Base-by-base conservation (phyloP, 306 rosid genomes). In the Corylus americana region DNA sequence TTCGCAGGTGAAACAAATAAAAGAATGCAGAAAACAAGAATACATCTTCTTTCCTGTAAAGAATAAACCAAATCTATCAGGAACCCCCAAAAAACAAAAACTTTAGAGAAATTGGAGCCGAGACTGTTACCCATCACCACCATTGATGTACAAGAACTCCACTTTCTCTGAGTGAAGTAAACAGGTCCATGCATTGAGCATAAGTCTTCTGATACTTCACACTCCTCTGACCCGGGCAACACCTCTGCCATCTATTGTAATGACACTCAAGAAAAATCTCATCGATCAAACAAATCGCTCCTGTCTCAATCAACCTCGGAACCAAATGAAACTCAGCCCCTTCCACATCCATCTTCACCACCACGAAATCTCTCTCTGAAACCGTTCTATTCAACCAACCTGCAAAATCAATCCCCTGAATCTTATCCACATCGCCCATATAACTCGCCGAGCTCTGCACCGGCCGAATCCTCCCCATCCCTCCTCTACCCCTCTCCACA, bases 61-160 rank as follows among this genome's bases (percentile, higher is more conserved):
- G 78, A 37, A 22, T 50, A 77, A 77, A 49, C n/a, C 70, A 63
- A 45, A 75, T 70, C 82, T 80, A 70, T 54, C 45, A 42, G 45
- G 45, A 42, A 55, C 78, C n/a, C 64, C 79, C 72, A 82, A 70
- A 77, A 58, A 62, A 29, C 49, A 3, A 22, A 78, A 14, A 55
- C 6, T 49, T 64, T 8, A 31, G 73, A 71, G 54, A 8, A 70
- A 77, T 22, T 49, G 48, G 17, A 25, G 31, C 9, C 29, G 70
- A 39, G 45, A 18, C 18, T 53, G 45, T 16, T 63, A 75, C 47
- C 35, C 63, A 20, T 90, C 86, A 89, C 88, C 89, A 84, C 95
- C 91, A 89, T 63, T 89, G 95, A 85, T 89, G 95, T 14, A 87
- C 95, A 82, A 91, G 89, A 87, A 89, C 85, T 63, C 95, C 92